A percentile compares a stretch with the other conserved stretches of the same genome.
phyloP scores from a whole-genome alignment of 2,329 filamentous ascomycete genomes.

The Chrysoporthe puriensis region DNA sequence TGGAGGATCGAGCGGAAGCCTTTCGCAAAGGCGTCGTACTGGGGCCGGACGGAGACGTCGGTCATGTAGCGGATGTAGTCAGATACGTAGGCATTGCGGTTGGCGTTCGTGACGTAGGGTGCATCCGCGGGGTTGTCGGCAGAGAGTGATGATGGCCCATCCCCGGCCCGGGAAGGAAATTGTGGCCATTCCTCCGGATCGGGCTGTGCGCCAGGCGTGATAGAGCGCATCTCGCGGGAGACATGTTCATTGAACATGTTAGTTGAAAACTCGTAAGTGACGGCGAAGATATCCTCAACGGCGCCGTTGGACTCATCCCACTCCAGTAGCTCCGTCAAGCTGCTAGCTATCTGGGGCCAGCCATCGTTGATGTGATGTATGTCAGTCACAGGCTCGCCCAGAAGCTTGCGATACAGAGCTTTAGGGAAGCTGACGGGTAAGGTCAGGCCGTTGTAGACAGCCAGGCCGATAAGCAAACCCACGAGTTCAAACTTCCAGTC shows the following conservation, averaged over 20 bases:
- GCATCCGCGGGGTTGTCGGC: slow-evolving; percentile 56
- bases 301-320: slow-evolving; percentile 77
- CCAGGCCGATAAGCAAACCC: slow-evolving; percentile 84
- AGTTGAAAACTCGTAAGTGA: slow-evolving; percentile 85
- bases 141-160: slow-evolving; percentile 31
- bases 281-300: slow-evolving; percentile 79
- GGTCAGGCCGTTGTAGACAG: slow-evolving; percentile 90
- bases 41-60: slow-evolving; percentile 73
- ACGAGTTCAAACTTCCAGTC: slow-evolving; percentile 90
- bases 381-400: slow-evolving; percentile 69
- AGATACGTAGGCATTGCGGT: slow-evolving; percentile 75
- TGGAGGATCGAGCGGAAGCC: slow-evolving; percentile 81
- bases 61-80: slow-evolving; percentile 88
- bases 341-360: slow-evolving; percentile 80
- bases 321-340: slow-evolving; percentile 71
- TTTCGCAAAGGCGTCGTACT: slow-evolving; percentile 78
- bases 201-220: slow-evolving; percentile 33
- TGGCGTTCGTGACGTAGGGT: slow-evolving; percentile 77
- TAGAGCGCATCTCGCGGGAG: slow-evolving; percentile 57
- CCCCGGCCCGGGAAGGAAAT: slow-evolving; percentile 39
- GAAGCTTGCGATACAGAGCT: slow-evolving; percentile 79
- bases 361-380: slow-evolving; percentile 81
- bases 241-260: slow-evolving; percentile 60
- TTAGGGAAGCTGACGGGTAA: slow-evolving; percentile 87
- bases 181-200: slow-evolving; percentile 55